Evolutionary conservation across 306 rosid species (phyloP).

Genomic region (Medicago truncatula): DNA sequence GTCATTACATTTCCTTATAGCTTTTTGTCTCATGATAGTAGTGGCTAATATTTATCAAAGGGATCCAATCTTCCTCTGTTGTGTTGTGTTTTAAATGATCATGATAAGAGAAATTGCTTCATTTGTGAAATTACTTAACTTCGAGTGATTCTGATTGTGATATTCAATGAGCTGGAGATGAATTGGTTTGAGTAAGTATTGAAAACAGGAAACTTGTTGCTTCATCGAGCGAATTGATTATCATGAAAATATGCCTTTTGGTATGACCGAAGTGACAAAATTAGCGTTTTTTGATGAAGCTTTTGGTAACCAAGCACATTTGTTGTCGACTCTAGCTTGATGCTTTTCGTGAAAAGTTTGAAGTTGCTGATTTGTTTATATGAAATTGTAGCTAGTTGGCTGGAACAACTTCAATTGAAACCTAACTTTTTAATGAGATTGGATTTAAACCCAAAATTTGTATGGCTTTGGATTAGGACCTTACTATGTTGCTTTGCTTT

Average conservation of each 20-base stretch:
- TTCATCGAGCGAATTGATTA: slow-evolving; percentile 25
- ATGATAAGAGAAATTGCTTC: slow-evolving; percentile 24
- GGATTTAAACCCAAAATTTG: slow-evolving; percentile 38
- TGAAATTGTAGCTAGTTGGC: slow-evolving; percentile 40
- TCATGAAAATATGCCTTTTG: neutral
- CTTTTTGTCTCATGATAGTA: slow-evolving; percentile 30
- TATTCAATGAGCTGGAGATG: slow-evolving; percentile 29
- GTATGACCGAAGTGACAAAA: slow-evolving; percentile 27
- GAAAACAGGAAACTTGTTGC: slow-evolving; percentile 3
- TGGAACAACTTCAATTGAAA: slow-evolving; percentile 36
- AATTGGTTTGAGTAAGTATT: slow-evolving; percentile 16
- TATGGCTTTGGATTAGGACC: slow-evolving; percentile 43
- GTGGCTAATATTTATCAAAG: slow-evolving; percentile 26
- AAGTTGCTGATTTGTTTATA: slow-evolving; percentile 30
- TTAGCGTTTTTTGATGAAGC: slow-evolving; percentile 11
- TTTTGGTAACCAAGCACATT: slow-evolving; percentile 32
- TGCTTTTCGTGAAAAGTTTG: slow-evolving; percentile 36
- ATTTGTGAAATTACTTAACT: slow-evolving; percentile 40
- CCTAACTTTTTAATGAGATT: slow-evolving; percentile 30
- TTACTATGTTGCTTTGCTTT: slow-evolving; percentile 11
- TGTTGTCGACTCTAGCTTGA: slow-evolving; percentile 23
- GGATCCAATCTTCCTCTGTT: slow-evolving; percentile 27
- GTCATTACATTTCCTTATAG: slow-evolving; percentile 18
- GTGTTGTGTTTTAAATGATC: slow-evolving; percentile 38
- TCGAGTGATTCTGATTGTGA: slow-evolving; percentile 34